A percentile compares a stretch with the other conserved stretches of the same genome.
Conservation (phyloP, 768 basidiomycete genomes). For the Crucibulum laeve region DNA sequence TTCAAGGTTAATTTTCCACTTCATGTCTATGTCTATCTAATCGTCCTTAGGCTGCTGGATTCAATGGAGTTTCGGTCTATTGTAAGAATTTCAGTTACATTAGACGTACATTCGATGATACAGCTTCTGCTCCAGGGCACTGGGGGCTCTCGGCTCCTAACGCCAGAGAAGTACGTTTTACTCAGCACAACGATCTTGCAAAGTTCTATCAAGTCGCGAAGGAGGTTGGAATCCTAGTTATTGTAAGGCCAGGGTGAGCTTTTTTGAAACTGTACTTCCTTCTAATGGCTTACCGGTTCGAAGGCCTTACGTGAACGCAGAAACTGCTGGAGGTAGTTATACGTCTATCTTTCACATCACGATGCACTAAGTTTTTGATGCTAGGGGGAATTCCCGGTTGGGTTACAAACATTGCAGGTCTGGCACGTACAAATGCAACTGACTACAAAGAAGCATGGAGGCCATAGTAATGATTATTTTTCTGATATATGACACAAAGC, state of each 20-base stretch:
- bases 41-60: constrained; percentile 46
- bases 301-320: constrained; percentile 55
- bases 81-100: constrained; percentile 29
- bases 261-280: background rate
- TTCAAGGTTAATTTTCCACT: constrained; percentile 12
- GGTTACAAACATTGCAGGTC: constrained; percentile 43
- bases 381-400: constrained; percentile 43
- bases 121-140: constrained; percentile 36
- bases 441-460: constrained; percentile 54
- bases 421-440: constrained; percentile 56
- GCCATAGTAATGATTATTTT: constrained; percentile 22
- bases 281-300: background rate
- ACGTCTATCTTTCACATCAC: background rate
- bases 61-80: constrained; percentile 63
- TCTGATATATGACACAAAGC: background rate
- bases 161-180: constrained; percentile 51
- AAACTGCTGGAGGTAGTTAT: constrained; percentile 52
- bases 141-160: constrained; percentile 66
- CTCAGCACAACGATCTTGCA: constrained; percentile 52
- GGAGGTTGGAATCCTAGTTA: constrained; percentile 55
- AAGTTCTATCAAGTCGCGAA: constrained; percentile 59
- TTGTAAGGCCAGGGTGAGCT: constrained; percentile 62
- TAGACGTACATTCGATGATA: constrained; percentile 12
- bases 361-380: background rate
- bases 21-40: background rate